Base-by-base conservation (phyloP, 345 rosid species). In the Crucihimalaya himalaica region DNA sequence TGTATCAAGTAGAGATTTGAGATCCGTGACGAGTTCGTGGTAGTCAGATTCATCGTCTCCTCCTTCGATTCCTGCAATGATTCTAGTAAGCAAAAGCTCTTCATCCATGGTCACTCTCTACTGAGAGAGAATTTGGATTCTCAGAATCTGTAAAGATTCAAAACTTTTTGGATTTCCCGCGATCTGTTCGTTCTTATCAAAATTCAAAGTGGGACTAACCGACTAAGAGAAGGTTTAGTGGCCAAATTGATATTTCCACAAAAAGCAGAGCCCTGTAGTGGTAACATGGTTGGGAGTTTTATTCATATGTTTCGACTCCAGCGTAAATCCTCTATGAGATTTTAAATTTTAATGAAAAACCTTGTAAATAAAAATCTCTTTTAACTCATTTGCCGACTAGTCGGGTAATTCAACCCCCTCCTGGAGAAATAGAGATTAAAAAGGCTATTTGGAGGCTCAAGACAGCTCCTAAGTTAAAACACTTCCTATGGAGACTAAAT, bases 1-100 rank as follows among this genome's bases (percentile, higher is more conserved):
- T 56, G 76, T 34, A 12, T 83, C 82, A 1, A 87, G 50, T 12
- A 91, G 83, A 56, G 83, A 79, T 47, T 75, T 83, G 50, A 94
- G 88, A 76, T 88, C 80, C 15, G 85, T 32, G 45, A 63, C 60
- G 34, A 83, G 54, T 18, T 73, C 81, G 55, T 67, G 76, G 80
- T 66, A 74, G 72, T 62, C 3, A 7, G 76, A 57, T 32, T 51
- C 79, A 11, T 56, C 72, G 18, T 76, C 74, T 59, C 40, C 77
- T 25, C 35, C 68, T 64, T 53, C 81, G 42, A 73, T 63, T 64
- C 66, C 54, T 34, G 72, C 46, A 7, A 79, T 16, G 60, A 79
- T 46, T 77, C 68, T 64, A 34, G 71, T 35, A 18, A 79, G 68
- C 78, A 73, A 15, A 64, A 67, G 56, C 69, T 66, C 46, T 9